Conservation (phyloP, 257 asterid genomes). For the Fraxinus excelsior region DNA sequence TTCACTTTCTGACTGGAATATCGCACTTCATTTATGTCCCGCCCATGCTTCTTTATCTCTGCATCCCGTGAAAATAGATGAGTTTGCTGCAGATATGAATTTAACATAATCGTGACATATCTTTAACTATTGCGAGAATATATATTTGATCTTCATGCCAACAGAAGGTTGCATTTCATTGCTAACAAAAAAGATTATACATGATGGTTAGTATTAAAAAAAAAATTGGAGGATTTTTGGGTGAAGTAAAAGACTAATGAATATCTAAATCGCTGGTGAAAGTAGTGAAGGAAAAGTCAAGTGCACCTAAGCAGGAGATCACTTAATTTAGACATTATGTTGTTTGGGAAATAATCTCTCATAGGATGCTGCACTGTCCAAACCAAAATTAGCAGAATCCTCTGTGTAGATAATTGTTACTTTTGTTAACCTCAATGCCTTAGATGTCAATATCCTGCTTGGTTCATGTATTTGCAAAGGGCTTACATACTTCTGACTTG, state of each 20-base stretch:
- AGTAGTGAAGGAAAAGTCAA: not conserved
- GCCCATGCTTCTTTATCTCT: not conserved
- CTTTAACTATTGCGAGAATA: conserved; percentile 10
- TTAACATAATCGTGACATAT: conserved; percentile 13
- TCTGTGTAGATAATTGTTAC: not conserved
- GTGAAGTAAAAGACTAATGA: conserved; percentile 4
- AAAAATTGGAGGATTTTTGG: not conserved
- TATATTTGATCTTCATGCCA: conserved; percentile 12
- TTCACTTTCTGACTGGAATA: conserved; percentile 14
- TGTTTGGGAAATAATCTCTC: not conserved
- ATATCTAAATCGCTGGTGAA: not conserved
- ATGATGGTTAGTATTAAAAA: conserved; percentile 16
- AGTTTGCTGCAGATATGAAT: conserved; percentile 3
- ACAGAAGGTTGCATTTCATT: conserved; percentile 8
- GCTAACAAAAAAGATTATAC: conserved; percentile 4
- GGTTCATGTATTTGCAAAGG: not conserved
- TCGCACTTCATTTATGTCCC: conserved; percentile 7
- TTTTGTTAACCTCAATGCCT: not conserved
- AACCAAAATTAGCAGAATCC: not conserved
- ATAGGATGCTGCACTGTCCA: not conserved
- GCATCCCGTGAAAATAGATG: conserved; percentile 10
- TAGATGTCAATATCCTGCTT: not conserved
- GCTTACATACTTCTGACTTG: not conserved
- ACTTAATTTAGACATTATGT: not conserved
- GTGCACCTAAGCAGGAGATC: not conserved